Base-by-base conservation (phyloP, 495 filamentous ascomycete species). In the Daldinia bambusicola region DNA sequence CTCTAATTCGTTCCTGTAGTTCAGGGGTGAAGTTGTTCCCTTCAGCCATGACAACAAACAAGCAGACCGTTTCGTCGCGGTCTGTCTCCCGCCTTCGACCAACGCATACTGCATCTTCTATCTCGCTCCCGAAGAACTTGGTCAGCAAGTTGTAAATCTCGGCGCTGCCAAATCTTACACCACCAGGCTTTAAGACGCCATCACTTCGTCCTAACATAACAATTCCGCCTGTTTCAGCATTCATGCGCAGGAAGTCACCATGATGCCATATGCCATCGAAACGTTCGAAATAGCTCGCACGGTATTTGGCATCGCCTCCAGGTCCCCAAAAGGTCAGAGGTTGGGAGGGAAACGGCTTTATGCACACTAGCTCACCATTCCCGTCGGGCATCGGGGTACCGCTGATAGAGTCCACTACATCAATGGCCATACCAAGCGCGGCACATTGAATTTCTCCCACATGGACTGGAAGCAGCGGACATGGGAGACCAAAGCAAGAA, bases 81-180 rank as follows among this genome's bases (percentile, higher is more conserved):
- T 97, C 94, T 36, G 83, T 75, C 78, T 89, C 88, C 20, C 93
- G 80, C 52, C 93, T 79, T 0, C 93, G 85, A 0, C 94, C 94
- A 68, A 98, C 87, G 66, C 94, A 97, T 4, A 98, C 82, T 0
- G 92, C 91, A 70, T 98, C 94, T 64, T 92, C 91, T 26, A 97
- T 82, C 67, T 92, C 86, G 38, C 86, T 84, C 4, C 89, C 87
- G 73, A 96, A 97, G 75, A 94, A 89, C 55, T 91, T 86, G 14
- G 95, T 85, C 4, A 97, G 80, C n/a, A 97, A 81, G 72, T 96
- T 97, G 78, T 98, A 98, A 38, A 98, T 96, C 80, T 98, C 94
- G 10, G 91, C 89, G 16, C 86, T 89, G 5, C 92, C 92, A 74
- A 95, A 94, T 0, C 92, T 83, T 43, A 95, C 89, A 4, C 92